A percentile compares a stretch with the other conserved stretches of the same genome.
Conservation (phyloP, 345 rosid species). For the Arabidopsis arenosa region DNA sequence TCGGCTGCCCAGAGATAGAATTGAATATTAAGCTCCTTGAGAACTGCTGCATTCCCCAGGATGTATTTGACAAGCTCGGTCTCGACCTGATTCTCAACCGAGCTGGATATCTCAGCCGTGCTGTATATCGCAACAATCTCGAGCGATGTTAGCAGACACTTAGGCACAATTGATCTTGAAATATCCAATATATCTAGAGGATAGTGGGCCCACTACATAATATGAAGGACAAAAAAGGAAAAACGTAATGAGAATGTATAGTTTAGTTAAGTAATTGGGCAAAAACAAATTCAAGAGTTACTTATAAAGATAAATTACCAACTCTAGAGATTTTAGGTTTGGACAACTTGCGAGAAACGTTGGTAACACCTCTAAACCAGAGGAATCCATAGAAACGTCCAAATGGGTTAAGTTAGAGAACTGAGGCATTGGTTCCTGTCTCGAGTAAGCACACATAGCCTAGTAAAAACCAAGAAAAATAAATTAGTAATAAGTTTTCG, state of each 20-base stretch:
- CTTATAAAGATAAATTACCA: background rate
- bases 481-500: background rate
- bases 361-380: background rate
- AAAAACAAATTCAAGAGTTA: background rate
- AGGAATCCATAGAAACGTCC: background rate
- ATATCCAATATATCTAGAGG: too few species aligned
- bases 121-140: background rate
- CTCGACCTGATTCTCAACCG: background rate
- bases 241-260: background rate
- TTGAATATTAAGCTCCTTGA: background rate
- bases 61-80: background rate
- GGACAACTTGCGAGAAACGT: background rate
- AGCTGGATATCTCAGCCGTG: too few species aligned
- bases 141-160: slow-evolving; percentile 10
- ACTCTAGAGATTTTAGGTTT: background rate
- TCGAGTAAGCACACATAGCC: background rate
- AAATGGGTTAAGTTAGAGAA: background rate
- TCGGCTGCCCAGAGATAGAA: too few species aligned
- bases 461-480: background rate
- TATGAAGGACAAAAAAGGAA: background rate
- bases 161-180: background rate
- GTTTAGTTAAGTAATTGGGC: background rate
- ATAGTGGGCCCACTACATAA: too few species aligned
- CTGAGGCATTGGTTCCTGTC: background rate
- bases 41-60: background rate